Evolutionary conservation across 768 basidiomycete genomes (phyloP).

Genomic region (Cyathus striatus): DNA sequence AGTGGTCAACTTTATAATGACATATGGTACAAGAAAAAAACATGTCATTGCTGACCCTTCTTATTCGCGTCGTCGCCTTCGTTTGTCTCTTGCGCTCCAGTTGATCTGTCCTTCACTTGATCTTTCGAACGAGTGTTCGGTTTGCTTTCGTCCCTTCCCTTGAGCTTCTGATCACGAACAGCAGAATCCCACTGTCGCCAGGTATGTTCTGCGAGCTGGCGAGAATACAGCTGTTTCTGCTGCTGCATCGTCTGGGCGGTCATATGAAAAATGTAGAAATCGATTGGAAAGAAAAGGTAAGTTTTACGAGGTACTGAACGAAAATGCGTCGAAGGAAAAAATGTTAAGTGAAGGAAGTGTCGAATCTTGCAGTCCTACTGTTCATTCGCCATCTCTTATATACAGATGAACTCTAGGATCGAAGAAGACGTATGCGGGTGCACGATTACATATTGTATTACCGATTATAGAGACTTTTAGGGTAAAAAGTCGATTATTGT

Average conservation of each 20-base stretch:
- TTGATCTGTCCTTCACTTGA: constrained; percentile 1
- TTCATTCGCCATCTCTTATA: too few species aligned
- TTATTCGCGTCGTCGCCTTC: not conserved
- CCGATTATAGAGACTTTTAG: too few species aligned
- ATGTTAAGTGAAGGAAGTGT: too few species aligned
- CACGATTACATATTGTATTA: too few species aligned
- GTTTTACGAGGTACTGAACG: not conserved
- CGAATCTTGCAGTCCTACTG: too few species aligned
- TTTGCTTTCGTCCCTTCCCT: not conserved
- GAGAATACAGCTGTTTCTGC: constrained; percentile 31
- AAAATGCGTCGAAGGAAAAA: not conserved
- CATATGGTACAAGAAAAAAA: not conserved
- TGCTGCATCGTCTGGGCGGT: constrained; percentile 29
- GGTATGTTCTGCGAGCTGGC: constrained; percentile 36
- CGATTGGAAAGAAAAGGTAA: constrained; percentile 1
- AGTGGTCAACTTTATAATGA: not conserved
- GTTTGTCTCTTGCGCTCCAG: not conserved
- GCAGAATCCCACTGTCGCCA: constrained; percentile 34
- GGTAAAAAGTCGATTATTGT: too few species aligned
- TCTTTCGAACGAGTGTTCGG: not conserved
- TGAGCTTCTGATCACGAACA: constrained; percentile 8
- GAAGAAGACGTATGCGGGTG: too few species aligned
- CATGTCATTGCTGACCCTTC: not conserved
- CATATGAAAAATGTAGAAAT: constrained; percentile 12
- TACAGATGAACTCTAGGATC: too few species aligned